Evolutionary conservation across 495 filamentous ascomycete genomes (phyloP).

Genomic region (Podospora comata): DNA sequence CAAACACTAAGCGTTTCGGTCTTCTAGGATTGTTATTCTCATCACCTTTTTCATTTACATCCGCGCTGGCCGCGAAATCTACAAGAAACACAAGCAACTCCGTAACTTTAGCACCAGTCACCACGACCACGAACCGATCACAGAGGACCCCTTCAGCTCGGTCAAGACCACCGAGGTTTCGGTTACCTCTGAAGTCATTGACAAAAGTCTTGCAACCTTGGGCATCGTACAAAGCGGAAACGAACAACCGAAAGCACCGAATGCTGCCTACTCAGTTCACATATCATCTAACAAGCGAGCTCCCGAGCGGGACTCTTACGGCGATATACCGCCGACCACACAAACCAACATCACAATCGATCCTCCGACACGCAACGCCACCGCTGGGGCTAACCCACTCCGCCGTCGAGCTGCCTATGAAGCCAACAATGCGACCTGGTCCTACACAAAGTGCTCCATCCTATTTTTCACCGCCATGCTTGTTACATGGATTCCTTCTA

Average conservation of each 20-base stretch:
- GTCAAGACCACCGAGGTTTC: slow-evolving; percentile 59
- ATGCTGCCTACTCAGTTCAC: slow-evolving; percentile 46
- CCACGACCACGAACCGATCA: slow-evolving; percentile 14
- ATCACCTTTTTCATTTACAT: slow-evolving; percentile 72
- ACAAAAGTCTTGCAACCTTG: slow-evolving; percentile 14
- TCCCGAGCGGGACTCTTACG: slow-evolving; percentile 20
- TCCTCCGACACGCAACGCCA: slow-evolving; percentile 7
- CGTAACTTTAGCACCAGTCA: slow-evolving; percentile 35
- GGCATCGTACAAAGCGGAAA: slow-evolving; percentile 12
- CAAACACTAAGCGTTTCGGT: background rate
- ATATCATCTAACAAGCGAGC: slow-evolving; percentile 40
- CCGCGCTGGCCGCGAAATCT: slow-evolving; percentile 69
- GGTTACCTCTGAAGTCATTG: slow-evolving; percentile 44
- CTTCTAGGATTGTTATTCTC: slow-evolving; percentile 56
- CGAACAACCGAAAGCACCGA: slow-evolving; percentile 22
- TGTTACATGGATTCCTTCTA: slow-evolving; percentile 83
- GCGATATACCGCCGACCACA: slow-evolving; percentile 15
- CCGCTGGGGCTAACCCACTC: slow-evolving; percentile 15
- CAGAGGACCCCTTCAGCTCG: slow-evolving; percentile 41
- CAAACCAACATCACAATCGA: slow-evolving; percentile 24
- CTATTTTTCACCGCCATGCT: slow-evolving; percentile 80
- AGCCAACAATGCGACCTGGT: slow-evolving; percentile 60
- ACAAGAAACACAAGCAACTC: slow-evolving; percentile 49
- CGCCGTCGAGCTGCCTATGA: slow-evolving; percentile 30
- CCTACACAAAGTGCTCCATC: slow-evolving; percentile 78